A percentile compares a stretch with the other conserved stretches of the same genome.
Evolutionary conservation across 2,329 filamentous ascomycete genomes (phyloP).

Genomic region (Zasmidium cellare): DNA sequence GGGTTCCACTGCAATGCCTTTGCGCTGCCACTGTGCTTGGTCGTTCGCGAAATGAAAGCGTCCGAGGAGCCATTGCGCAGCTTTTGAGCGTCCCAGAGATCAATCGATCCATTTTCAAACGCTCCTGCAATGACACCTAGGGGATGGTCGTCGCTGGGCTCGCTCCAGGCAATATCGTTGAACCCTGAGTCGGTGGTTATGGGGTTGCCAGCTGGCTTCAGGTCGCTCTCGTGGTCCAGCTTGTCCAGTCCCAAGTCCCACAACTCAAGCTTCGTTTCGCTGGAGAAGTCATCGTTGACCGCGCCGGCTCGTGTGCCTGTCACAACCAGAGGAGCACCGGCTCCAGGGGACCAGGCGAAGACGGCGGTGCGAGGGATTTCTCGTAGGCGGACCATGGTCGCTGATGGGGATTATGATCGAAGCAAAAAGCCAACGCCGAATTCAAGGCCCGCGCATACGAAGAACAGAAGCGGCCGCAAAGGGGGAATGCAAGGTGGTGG

Average conservation of each 20-base stretch:
- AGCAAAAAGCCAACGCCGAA: not conserved
- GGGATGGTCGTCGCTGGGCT: conserved; percentile 73
- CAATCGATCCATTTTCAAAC: conserved; percentile 88
- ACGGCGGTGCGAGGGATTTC: conserved; percentile 96
- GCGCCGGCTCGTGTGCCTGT: conserved; percentile 94
- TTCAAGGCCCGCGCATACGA: not conserved
- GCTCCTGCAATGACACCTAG: conserved; percentile 92
- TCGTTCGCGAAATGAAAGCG: conserved; percentile 80
- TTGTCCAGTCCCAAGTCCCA: conserved; percentile 90
- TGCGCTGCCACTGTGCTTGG: conserved; percentile 88
- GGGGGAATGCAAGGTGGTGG: not conserved
- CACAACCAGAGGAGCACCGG: conserved; percentile 76
- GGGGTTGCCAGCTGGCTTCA: conserved; percentile 74
- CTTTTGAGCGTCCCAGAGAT: conserved; percentile 87
- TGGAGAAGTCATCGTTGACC: conserved; percentile 95
- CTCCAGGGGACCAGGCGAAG: conserved; percentile 91
- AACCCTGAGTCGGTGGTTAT: conserved; percentile 91
- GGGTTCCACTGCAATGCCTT: conserved; percentile 98
- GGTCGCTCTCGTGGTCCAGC: conserved; percentile 72
- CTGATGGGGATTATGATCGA: not conserved
- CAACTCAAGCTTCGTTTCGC: conserved; percentile 92
- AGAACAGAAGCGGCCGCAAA: not conserved
- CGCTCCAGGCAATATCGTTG: conserved; percentile 94
- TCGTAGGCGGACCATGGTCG: conserved; percentile 85
- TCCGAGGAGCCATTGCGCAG: conserved; percentile 57